A percentile compares a stretch with the other conserved stretches of the same genome.
Conservation (phyloP, 176 grass and related monocot genomes). For the Urochloa ruziziensis region DNA sequence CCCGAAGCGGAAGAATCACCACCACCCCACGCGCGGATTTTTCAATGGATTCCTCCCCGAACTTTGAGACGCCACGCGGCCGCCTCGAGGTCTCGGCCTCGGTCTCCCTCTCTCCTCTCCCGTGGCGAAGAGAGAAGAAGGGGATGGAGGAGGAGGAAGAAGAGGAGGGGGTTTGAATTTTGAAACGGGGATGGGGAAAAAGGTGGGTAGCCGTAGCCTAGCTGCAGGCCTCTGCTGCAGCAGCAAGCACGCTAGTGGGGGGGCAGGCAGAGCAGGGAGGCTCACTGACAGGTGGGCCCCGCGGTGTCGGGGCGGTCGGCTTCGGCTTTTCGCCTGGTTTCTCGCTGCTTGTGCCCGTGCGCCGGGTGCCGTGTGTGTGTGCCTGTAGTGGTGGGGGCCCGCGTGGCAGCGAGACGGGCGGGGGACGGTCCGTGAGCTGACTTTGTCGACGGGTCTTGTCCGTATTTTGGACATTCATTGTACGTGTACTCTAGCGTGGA, state of each 20-base stretch:
- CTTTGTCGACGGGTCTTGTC: not conserved
- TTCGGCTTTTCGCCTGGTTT: not conserved
- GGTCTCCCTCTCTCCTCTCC: not conserved
- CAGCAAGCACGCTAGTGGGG: not conserved
- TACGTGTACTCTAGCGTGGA: too few relatives aligned
- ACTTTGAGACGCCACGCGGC: slow-evolving; percentile 34
- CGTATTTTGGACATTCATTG: not conserved
- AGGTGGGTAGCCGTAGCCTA: slow-evolving; percentile 46
- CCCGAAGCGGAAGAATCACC: not conserved
- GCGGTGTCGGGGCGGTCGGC: not conserved
- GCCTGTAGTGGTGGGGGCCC: not conserved
- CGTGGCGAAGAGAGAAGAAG: not conserved
- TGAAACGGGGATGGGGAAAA: slow-evolving; percentile 20
- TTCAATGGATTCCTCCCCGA: slow-evolving; percentile 33
- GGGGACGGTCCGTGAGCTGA: not conserved
- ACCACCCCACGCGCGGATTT: slow-evolving; percentile 29
- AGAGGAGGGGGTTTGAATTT: slow-evolving; percentile 39
- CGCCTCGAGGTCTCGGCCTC: slow-evolving; percentile 16
- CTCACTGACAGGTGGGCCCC: not conserved
- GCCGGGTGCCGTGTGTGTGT: not conserved
- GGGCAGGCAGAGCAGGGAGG: not conserved
- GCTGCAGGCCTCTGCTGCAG: not conserved
- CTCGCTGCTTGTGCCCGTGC: not conserved
- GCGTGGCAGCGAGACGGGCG: too few relatives aligned
- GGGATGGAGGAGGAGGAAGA: not conserved